Evolutionary conservation across 164 flowering plant genomes (phyloP), one percentile per base, ranked within the genome.

Genomic region (Berberis vulgaris): DNA sequence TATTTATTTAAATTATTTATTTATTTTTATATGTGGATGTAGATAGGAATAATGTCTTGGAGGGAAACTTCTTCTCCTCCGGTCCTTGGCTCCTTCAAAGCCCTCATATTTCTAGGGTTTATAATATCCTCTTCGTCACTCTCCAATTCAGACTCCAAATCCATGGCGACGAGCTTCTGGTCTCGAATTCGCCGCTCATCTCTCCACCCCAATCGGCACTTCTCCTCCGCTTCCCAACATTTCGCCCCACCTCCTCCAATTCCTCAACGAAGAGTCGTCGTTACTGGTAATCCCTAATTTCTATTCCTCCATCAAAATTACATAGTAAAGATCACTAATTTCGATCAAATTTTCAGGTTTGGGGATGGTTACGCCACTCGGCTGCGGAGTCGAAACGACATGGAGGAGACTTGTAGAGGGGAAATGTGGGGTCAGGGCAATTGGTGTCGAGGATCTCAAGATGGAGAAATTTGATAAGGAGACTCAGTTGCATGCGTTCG

Each of bases 331-430:
- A 26, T 26, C 26, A 26, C 26, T 26, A 26, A 26, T 26, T 12
- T 60, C 7, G 13, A 45, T 46, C 7, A 10, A 47, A 8, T 26
- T 65, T 66, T 53, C 63, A 91, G 98, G 97, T n/a, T 46, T 94
- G 46, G 99, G 99, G 26, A 72, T 87, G 93, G 91, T 91, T 43
- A 91, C 94, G 9, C 97, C 99, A 0, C 79, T 95, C 1, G 97
- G 97, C 1, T 86, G 97, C 55, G 97, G 99, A 49, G 96, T 91
- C 53, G 92, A 83, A 38, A 69, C 83, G 2, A 86, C 94, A 13
- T 95, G 99, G 99, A 83, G 71, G 76, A 80, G 82, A 6, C 75
- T 95, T 43, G 59, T 88, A 7, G 78, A 79, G 38, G 97, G 99
- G 41, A 63, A 74, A 43, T 87, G 93, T 72, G 99, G 97, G 64